These are phyloP conservation scores for Hippophae gyantsensis DNA, from an alignment of 306 rosid genomes.

Conservation along the genomic window DNA sequence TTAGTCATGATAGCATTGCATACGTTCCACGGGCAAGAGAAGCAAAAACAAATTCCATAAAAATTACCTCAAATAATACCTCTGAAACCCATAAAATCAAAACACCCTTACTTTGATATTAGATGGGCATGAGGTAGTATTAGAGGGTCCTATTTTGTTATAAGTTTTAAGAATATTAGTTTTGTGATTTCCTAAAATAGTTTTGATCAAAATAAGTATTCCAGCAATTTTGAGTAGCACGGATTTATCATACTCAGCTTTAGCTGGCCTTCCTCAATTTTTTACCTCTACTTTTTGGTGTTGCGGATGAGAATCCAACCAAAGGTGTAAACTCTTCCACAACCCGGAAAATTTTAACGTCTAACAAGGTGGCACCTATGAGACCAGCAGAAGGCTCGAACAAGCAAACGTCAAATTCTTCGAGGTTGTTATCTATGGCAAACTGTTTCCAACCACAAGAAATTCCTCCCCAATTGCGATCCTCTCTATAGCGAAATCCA, in stretches of 20 bases:
- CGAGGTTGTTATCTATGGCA: conserved; percentile 48
- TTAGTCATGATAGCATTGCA: no score
- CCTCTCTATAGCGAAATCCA: conserved; percentile 21
- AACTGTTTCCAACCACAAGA: conserved; percentile 60
- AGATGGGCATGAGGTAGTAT: no score
- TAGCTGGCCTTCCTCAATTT: background rate
- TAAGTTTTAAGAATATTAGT: no score
- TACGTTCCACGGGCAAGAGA: no score
- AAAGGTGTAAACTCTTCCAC: conserved; percentile 33
- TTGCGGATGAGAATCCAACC: conserved; percentile 1
- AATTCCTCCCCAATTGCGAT: conserved; percentile 42
- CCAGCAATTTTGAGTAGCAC: no score
- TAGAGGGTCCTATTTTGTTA: no score
- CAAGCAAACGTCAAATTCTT: conserved; percentile 55
- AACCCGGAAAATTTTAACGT: conserved; percentile 53
- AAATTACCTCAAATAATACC: no score
- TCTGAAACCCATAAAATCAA: no score
- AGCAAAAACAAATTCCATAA: no score
- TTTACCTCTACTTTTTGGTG: conserved; percentile 16
- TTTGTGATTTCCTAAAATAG: no score
- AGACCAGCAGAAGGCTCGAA: conserved; percentile 27
- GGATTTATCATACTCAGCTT: background rate
- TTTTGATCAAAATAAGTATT: no score
- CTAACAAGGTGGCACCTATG: conserved; percentile 21
- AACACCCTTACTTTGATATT: no score